Evolutionary conservation across 306 rosid species (phyloP), one percentile per base, ranked within the genome.

Genomic region (Carpinus fangiana): DNA sequence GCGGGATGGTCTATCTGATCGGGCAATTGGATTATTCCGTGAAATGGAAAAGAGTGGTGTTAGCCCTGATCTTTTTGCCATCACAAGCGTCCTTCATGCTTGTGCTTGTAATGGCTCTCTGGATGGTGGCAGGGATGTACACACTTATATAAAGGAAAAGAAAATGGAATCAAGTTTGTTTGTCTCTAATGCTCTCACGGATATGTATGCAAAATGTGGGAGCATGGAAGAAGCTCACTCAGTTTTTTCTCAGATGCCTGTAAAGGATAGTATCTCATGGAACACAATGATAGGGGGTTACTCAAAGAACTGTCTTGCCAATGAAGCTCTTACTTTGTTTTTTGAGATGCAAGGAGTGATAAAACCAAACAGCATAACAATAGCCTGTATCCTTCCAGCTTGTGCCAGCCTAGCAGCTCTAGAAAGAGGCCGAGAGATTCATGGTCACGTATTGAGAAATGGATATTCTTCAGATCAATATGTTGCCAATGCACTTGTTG

Each of bases 141-240:
- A 90, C 82, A 69, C 79, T 65, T 93, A 86, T 70, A 74, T 90
- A 36, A 85, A 16, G 62, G 87, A 90, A 81, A 88, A 86, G 18
- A 79, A 62, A 21, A 84, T 86, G 82, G 93, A 79, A 62, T 83
- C 73, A 0, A 74, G 72, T 83, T 79, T 87, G 70, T 86, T 82
- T 67, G 86, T 90, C 36, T 85, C 89, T 76, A 93, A 93, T 84
- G 88, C 96, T 82, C 96, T 93, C 68, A 82, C 85, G 91, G 92
- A 93, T 82, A 93, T 90, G 96, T 89, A 89, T 82, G 93, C 94
- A 59, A 93, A 91, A 86, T 90, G 96, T 74, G 90, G 97, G 75
- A 86, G 89, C 85, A 87, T 89, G 91, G 88, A 84, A 69, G 94
- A 93, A 50, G 96, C 97, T 79, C 79, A 72, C 77, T 71, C 46